Conservation (phyloP, 169 alveolate genomes). For the Plasmodium gonderi region DNA sequence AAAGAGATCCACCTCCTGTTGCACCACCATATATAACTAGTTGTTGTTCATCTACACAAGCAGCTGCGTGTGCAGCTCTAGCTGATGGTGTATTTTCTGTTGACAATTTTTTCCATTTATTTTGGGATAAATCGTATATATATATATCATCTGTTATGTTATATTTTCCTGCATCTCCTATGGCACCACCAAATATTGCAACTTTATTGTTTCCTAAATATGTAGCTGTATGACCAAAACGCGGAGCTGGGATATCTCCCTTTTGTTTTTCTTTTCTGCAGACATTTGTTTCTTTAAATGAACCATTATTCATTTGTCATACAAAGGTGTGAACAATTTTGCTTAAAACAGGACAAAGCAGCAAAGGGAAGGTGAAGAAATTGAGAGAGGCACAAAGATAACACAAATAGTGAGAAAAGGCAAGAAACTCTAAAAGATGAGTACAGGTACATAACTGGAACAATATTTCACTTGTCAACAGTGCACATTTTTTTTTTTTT, state of each 20-base stretch:
- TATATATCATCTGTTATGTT: slow-evolving; percentile 97
- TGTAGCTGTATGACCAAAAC: slow-evolving; percentile 98
- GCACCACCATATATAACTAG: slow-evolving; percentile 99
- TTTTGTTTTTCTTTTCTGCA: slow-evolving; percentile 83
- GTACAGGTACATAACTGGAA: background rate
- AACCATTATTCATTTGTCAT: slow-evolving; percentile 75
- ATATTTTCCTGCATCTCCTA: slow-evolving; percentile 97
- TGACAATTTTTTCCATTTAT: slow-evolving; percentile 90
- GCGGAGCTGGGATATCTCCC: slow-evolving; percentile 96
- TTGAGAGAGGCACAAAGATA: background rate
- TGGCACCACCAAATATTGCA: slow-evolving; percentile 95
- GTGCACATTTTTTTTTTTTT: too few species aligned
- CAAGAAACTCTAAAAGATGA: too few species aligned
- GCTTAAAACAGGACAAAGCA: background rate
- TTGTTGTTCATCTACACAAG: slow-evolving; percentile 96
- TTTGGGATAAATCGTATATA: slow-evolving; percentile 89
- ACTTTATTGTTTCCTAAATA: slow-evolving; percentile 92
- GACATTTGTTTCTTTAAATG: slow-evolving; percentile 59
- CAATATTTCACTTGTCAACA: too few species aligned
- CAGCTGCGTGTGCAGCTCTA: slow-evolving; percentile 99
- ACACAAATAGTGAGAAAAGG: background rate
- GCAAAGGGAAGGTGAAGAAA: background rate
- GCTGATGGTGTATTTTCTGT: slow-evolving; percentile 96
- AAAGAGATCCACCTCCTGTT: slow-evolving; percentile 99
- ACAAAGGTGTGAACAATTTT: background rate